Base-by-base conservation (phyloP, 192 early-diverging fungal genomes). In the Coemansia sp. region DNA sequence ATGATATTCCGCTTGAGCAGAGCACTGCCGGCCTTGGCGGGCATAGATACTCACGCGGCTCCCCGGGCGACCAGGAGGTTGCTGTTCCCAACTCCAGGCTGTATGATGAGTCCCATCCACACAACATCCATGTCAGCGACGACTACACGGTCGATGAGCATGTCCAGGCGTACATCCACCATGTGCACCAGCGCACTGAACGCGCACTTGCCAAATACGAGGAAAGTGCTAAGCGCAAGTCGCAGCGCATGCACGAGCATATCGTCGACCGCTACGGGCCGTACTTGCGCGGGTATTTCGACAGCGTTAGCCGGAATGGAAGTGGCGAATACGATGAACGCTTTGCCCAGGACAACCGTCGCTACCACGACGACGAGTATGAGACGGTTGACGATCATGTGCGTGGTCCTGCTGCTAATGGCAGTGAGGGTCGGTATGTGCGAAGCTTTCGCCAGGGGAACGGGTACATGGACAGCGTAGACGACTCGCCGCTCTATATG, bases 121-220 rank as follows among this genome's bases (percentile, higher is more conserved):
- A 38, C n/a, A 19, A 31, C 1, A 53, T 58, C n/a, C n/a, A n/a
- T 9, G 53, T 37, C 4, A 50, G 42, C 27, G 68, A 67, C 20
- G 61, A 65, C 36, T 72, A 66, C 48, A 69, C 59, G 27, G 75
- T 80, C 13, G 77, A 80, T 22, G 59, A 80, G 48, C 59, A 67
- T 5, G 72, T 80, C 47, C 77, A 74, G 50, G 77, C 62, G 11
- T 80, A 80, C 22, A 67, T 80, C 2, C 72, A 74, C 55, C 77
- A 74, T 28, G 72, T 80, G 7, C 59, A 74, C 60, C 67, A 71
- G 52, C 78, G 78, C 59, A 75, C 67, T 8, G 68, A 71, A 15
- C 64, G 68, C 29, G 78, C 78, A 2, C 50, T 81, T 23, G 64
- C 72, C 31, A 70, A 63, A 33, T 74, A 81, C 55, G 72, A 81